Evolutionary conservation across 495 filamentous ascomycete species (phyloP).

Genomic region (Neurospora tetrasperma): DNA sequence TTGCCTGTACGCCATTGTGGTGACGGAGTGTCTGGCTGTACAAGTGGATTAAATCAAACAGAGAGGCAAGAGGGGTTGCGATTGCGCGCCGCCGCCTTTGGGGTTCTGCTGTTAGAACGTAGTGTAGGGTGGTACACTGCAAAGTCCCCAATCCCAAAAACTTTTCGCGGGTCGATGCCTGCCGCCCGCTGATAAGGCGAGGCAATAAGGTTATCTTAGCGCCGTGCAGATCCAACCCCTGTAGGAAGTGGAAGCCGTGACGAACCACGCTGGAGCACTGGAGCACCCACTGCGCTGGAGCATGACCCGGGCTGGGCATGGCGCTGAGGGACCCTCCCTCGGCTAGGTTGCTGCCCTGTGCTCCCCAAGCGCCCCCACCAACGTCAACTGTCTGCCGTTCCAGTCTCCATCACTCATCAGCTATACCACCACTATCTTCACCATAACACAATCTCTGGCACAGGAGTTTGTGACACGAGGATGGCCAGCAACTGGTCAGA

Average conservation of each 20-base stretch:
- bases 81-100: background rate
- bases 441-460: background rate
- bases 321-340: background rate
- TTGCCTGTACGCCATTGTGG: conserved; percentile 39
- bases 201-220: conserved; percentile 33
- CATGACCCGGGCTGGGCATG: too few species aligned
- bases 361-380: background rate
- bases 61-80: background rate
- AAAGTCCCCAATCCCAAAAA: conserved; percentile 4
- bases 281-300: too few species aligned
- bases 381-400: background rate
- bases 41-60: background rate
- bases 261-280: background rate
- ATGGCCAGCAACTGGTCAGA: background rate
- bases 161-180: conserved; percentile 7
- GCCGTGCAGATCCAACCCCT: conserved; percentile 9
- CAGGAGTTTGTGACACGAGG: background rate
- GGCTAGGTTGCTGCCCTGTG: background rate
- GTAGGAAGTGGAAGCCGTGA: background rate
- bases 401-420: background rate
- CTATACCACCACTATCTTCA: background rate
- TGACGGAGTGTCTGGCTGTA: conserved; percentile 1
- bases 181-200: conserved; percentile 17
- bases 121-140: background rate
- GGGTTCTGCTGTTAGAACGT: background rate